Percentiles rank a stretch among this genome's conserved stretches.
Conservation (phyloP, 768 basidiomycete species). For the Rhizopogon vesiculosus region DNA sequence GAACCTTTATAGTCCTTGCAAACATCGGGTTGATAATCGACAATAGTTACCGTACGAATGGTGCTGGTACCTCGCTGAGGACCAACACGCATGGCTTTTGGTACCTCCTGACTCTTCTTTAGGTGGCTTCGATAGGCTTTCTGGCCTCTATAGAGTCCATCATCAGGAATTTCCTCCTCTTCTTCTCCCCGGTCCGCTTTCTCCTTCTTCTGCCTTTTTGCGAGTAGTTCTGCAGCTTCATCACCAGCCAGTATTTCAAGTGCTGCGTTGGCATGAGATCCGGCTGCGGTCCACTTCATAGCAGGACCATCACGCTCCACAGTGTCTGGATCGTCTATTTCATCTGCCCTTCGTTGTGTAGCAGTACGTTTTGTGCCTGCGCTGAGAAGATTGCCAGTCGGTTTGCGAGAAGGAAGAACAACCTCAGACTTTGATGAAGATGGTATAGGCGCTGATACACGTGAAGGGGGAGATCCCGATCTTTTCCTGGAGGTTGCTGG, state of each 20-base stretch:
- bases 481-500: conserved; percentile 76
- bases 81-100: conserved; percentile 83
- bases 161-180: conserved; percentile 60
- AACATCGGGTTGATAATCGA: conserved; percentile 98
- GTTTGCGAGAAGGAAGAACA: conserved; percentile 70
- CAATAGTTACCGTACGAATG: conserved; percentile 90
- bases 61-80: conserved; percentile 75
- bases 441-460: neutral
- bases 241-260: conserved; percentile 81
- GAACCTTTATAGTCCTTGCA: conserved; percentile 99
- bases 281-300: conserved; percentile 73
- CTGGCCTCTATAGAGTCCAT: conserved; percentile 85
- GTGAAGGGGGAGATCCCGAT: conserved; percentile 54
- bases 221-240: conserved; percentile 71
- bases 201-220: conserved; percentile 61
- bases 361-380: conserved; percentile 68
- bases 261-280: conserved; percentile 69
- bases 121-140: conserved; percentile 77
- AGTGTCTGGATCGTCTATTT: conserved; percentile 51
- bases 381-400: conserved; percentile 64
- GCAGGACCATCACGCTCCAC: conserved; percentile 52
- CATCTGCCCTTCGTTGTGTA: conserved; percentile 43
- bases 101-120: conserved; percentile 77
- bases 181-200: conserved; percentile 45
- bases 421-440: conserved; percentile 62